Base-by-base conservation (phyloP, 306 rosid genomes). In the Prosopis cineraria region DNA sequence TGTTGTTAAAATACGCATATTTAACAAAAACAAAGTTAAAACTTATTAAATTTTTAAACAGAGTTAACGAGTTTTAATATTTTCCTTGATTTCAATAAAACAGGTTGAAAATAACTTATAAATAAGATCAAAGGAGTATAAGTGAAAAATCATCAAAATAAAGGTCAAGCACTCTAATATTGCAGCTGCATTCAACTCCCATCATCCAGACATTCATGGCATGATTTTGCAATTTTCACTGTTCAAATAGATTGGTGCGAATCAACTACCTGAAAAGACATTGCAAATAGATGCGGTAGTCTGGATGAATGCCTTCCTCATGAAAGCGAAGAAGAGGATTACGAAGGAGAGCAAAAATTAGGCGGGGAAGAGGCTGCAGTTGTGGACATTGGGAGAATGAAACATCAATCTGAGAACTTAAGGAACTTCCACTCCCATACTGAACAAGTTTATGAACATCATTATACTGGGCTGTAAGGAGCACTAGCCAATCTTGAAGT, bases 401-500 rank as follows among this genome's bases (percentile, higher is more conserved):
- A 73, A 88, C 93, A 82, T 92, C 98, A 67, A 91, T 76, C 83
- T 90, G 98, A 79, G 92, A 75, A 79, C 87, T 90, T 63, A 81
- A 40, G 69, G 98, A 86, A 85, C 82, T 87, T 78, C 93, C 97
- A 70, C 81, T 87, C 63, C 80, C 78, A 83, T 86, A 87, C 82
- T 88, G 93, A 79, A 91, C 76, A 66, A 89, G 84, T 79, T 89
- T 88, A 82, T 88, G 87, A 70, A 89, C 95, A 58, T 95, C 93
- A 31, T 95, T 95, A 83, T 95, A 92, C 77, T 95, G 98, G 30
- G 98, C 96, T 68, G 95, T 87, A 71, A 95, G 91, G 84, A 95
- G 88, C 83, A 95, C 98, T 48, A 95, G 98, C 98, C 98, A 95
- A 73, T 95, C 98, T 59, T 92, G 97, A 82, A 95, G 97, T 80